These are phyloP conservation scores for Aureobasidium lini DNA, from an alignment of 2,329 filamentous ascomycete species.

Conservation along the genomic window DNA sequence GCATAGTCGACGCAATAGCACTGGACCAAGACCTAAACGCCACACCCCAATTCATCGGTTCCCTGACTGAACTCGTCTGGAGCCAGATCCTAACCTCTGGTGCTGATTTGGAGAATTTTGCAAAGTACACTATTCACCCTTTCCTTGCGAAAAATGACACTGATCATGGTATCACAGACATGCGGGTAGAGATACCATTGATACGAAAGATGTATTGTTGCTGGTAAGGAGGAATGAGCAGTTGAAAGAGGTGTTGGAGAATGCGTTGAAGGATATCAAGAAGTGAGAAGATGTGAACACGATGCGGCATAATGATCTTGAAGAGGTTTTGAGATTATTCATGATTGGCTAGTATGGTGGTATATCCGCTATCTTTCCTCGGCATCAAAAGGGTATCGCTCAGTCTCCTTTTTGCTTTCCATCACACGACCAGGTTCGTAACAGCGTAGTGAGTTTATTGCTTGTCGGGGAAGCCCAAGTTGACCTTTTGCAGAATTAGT, in stretches of 20 bases:
- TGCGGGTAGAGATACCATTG: conserved; percentile 71
- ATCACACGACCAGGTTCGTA: not conserved
- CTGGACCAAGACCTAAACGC: conserved; percentile 69
- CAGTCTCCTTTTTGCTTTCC: not conserved
- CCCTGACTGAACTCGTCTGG: conserved; percentile 80
- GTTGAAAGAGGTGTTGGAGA: conserved; percentile 65
- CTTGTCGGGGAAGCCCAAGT: conserved; percentile 44
- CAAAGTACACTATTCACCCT: conserved; percentile 35
- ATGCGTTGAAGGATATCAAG: conserved; percentile 20
- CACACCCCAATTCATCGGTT: conserved; percentile 48
- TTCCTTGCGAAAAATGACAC: not conserved
- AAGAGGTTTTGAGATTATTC: too few species aligned
- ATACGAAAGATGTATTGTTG: conserved; percentile 79
- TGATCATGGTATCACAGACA: conserved; percentile 45
- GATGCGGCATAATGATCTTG: not conserved
- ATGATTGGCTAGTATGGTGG: not conserved
- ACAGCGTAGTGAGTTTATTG: conserved; percentile 16
- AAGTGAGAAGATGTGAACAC: not conserved
- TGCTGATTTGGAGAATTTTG: conserved; percentile 56
- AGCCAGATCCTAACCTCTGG: conserved; percentile 55
- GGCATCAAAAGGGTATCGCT: too few species aligned
- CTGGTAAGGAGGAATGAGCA: conserved; percentile 82
- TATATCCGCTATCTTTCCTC: not conserved
- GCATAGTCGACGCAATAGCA: conserved; percentile 82
- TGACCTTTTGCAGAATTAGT: conserved; percentile 25